Conservation (phyloP, 345 rosid genomes). For the Eucalyptus viminalis region DNA sequence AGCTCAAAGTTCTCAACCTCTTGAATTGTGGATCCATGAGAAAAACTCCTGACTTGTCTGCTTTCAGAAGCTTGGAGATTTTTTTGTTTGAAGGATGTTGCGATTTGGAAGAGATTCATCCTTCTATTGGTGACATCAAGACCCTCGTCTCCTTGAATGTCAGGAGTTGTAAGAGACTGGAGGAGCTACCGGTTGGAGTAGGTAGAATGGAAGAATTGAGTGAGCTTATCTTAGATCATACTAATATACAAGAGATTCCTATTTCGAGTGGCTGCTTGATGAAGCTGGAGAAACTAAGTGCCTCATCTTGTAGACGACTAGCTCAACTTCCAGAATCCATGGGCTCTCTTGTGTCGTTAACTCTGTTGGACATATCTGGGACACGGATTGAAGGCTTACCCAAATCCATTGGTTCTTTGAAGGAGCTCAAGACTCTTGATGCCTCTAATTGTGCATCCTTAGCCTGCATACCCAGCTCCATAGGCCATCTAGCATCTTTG, state of each 20-base stretch:
- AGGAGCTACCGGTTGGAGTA: not conserved
- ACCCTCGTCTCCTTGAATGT: not conserved
- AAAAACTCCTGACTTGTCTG: not conserved
- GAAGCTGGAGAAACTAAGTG: not conserved
- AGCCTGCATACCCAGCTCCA: not conserved
- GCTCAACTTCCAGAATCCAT: not conserved
- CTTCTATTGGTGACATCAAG: not conserved
- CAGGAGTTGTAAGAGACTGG: not conserved
- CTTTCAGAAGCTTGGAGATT: not conserved
- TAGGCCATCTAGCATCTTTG: not conserved
- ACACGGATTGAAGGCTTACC: not conserved
- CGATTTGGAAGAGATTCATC: not conserved
- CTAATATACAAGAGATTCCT: not conserved
- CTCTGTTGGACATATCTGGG: not conserved
- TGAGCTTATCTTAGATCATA: not conserved
- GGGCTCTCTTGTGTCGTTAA: not conserved
- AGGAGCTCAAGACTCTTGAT: not conserved
- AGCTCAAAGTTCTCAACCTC: not conserved
- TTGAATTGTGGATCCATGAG: not conserved
- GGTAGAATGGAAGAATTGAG: not conserved
- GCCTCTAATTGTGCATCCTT: not conserved
- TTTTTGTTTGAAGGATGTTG: not conserved
- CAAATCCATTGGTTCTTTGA: not conserved
- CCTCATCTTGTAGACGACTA: not conserved
- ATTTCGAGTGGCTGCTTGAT: not conserved